Evolutionary conservation across 257 asterid genomes (phyloP), one percentile per base, ranked within the genome.

Genomic region (Paraleonurus japonicus): DNA sequence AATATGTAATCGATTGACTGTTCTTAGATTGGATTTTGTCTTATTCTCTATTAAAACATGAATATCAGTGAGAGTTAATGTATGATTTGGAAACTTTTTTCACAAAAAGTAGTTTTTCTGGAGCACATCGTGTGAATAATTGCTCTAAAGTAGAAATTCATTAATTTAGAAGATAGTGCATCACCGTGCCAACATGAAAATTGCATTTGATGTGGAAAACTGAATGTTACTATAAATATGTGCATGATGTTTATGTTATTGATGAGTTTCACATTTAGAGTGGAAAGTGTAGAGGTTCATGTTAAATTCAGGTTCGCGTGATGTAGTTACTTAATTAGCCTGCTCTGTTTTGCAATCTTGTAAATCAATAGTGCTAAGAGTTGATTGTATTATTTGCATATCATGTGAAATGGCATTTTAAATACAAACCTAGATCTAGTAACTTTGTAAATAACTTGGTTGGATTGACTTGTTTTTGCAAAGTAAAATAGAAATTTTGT

Each of bases 321-420:
- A 35, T 61, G 58, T 61, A n/a, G 54, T 13, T 62, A 22, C 55
- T 54, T 47, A 51, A 23, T 53, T 35, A 22, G 59, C 33, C 13
- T 75, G 26, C 11, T 69, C 61, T 28, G 64, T 50, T 68, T 50
- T 35, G 53, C 13, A 13, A 17, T 75, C 51, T 53, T 33, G 65
- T 33, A 16, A 28, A 30, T 43, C 26, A 57, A 0, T 20, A 20
- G 59, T 51, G 27, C 15, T 20, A 53, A 7, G 7, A 24, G 41
- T 27, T 28, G 22, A 13, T 47, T 48, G 19, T 10, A 23, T 23
- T 12, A 19, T 19, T 23, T n/a, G 37, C 19, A 54, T 37, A 13
- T 51, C 13, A 51, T 48, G 4, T 43, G 20, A 61, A 27, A 16
- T 30, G 62, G 39, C 20, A 35, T 9, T 33, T 4, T 6, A 5